Evolutionary conservation across 805 yeast genomes (phyloP), one percentile per base, ranked within the genome.

Genomic region (Cyberlindnera mississippiensis): DNA sequence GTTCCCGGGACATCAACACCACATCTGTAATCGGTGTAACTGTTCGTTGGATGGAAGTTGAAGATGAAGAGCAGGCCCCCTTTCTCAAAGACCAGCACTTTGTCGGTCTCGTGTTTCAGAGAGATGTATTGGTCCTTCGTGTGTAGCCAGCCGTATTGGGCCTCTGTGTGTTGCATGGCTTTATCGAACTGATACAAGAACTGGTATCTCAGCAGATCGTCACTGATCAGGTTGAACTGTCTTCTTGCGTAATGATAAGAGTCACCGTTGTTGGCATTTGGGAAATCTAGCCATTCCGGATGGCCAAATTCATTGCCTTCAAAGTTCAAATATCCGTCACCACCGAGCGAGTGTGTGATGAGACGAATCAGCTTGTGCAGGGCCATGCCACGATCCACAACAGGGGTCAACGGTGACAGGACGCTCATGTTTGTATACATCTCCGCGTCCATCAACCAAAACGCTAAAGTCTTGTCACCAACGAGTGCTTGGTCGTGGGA

Each of bases 221-320:
- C 97, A 41, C 83, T 82, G 28, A 83, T 76, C 53, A 91, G 73
- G 57, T 88, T 88, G 73, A 90, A 93, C 64, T 91, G 99, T 56
- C 99, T 78, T 59, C 98, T 78, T 2, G 97, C 96, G 58, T 93
- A 91, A 66, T 86, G 93, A 66, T 85, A 91, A 15, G 93, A 82
- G 61, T 88, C 89, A 20, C 74, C 74, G 64, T 91, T 93, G 28
- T 96, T 96, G 22, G 51, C 82, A 56, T 96, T 80, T 12, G 99
- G 98, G 73, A 91, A 93, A 64, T 91, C 99, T 39, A 93, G 75
- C 99, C 99, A 91, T 62, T 91, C 99, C 3, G 98, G 99, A 57
- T 91, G 99, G 14, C 99, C 99, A 67, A 93, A 91, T 66, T 91
- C 99, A 58, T 91, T 91, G 44, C 99, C 98, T 70, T 91, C 97